Evolutionary conservation across 306 rosid genomes (phyloP).

Genomic region (Vachellia pachyceras): DNA sequence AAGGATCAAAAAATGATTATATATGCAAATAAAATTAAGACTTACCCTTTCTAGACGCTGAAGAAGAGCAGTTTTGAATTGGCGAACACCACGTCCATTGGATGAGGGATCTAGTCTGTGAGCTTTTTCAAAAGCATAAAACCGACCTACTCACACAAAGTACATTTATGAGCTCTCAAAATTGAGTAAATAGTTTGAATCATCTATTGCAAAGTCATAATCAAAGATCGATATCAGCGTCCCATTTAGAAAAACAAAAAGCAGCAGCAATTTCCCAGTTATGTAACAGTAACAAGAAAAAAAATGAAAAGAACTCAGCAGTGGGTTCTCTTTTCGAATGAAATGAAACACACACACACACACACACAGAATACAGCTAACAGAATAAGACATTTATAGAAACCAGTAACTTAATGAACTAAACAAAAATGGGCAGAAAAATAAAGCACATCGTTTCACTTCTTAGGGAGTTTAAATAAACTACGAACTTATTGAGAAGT

Average conservation of each 20-base stretch:
- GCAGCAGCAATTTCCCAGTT: constrained; percentile 4
- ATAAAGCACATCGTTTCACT: not conserved
- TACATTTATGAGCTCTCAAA: constrained; percentile 31
- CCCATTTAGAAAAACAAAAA: constrained; percentile 31
- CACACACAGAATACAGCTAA: constrained; percentile 5
- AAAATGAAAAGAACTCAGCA: constrained; percentile 1
- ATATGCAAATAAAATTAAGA: constrained; percentile 34
- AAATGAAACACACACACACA: constrained; percentile 30
- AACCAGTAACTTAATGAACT: not conserved
- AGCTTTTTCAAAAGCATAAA: constrained; percentile 97
- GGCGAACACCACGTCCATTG: constrained; percentile 97
- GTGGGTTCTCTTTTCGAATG: constrained; percentile 30
- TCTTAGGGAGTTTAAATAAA: constrained; percentile 1
- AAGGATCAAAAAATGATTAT: constrained; percentile 18
- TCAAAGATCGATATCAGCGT: constrained; percentile 16
- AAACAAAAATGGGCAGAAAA: constrained; percentile 13
- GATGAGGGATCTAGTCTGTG: constrained; percentile 93
- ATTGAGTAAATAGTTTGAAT: constrained; percentile 29
- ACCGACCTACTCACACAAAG: constrained; percentile 75
- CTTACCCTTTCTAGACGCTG: constrained; percentile 92
- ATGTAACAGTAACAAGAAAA: not conserved
- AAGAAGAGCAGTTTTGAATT: constrained; percentile 98
- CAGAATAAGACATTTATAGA: constrained; percentile 13
- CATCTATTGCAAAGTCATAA: constrained; percentile 2
- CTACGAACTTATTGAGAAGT: not conserved